phyloP scores from a whole-genome alignment of 179 eudicot species.

The Nepenthes alata region DNA sequence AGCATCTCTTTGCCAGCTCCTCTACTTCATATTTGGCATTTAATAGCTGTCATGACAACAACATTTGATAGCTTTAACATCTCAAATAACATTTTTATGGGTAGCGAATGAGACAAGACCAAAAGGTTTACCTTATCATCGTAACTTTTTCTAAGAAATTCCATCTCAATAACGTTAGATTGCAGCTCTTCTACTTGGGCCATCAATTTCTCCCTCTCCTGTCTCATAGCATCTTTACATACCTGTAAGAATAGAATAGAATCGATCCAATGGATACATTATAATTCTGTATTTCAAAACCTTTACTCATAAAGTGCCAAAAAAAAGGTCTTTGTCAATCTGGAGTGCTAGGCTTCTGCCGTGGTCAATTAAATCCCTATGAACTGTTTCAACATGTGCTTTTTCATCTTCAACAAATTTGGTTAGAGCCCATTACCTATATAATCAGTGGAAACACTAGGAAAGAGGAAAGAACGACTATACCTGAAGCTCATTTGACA shows the following conservation, averaged over 20 bases:
- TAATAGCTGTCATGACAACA: constrained; percentile 27
- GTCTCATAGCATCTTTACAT: constrained; percentile 7
- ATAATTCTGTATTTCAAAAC: background rate
- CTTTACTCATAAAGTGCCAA: too few species aligned
- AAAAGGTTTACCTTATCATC: constrained; percentile 24
- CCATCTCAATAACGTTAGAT: constrained; percentile 14
- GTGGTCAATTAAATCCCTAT: background rate
- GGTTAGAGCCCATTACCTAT: too few species aligned
- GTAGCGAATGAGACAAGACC: constrained; percentile 3
- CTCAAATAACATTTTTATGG: background rate
- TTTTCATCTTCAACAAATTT: too few species aligned
- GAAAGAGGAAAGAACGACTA: background rate
- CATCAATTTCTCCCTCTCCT: constrained; percentile 29
- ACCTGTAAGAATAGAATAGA: constrained; percentile 6
- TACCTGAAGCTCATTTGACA: constrained; percentile 36
- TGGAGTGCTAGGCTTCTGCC: too few species aligned
- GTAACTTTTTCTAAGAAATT: constrained; percentile 9
- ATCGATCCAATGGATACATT: background rate
- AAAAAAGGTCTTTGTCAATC: too few species aligned
- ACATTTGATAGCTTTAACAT: constrained; percentile 2
- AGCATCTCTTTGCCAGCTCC: constrained; percentile 24
- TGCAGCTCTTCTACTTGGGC: constrained; percentile 22
- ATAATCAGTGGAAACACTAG: too few species aligned
- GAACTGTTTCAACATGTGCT: background rate
- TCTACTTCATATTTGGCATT: constrained; percentile 36